A percentile compares a stretch with the other conserved stretches of the same genome.
These are phyloP conservation scores for Blastobotrys aristatus DNA, from an alignment of 1,139 yeast genomes.

Conservation along the genomic window DNA sequence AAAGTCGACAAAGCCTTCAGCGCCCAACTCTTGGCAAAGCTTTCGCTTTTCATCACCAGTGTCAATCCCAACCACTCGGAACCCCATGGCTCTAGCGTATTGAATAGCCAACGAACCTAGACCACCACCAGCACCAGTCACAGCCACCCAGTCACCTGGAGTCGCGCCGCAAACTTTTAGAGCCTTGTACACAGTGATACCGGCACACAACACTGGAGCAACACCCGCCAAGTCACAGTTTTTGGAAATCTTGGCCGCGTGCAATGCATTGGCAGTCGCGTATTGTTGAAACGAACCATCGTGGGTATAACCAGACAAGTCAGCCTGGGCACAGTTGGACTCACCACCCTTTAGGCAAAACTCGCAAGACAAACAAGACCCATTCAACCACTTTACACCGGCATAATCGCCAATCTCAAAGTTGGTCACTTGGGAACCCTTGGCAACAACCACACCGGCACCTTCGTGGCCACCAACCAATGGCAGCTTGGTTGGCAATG, in stretches of 20 bases:
- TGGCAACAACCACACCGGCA: conserved; percentile 76
- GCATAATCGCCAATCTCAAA: conserved; percentile 74
- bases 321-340: conserved; percentile 64
- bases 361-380: conserved; percentile 71
- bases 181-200: conserved; percentile 81
- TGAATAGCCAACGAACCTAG: conserved; percentile 77
- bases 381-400: conserved; percentile 68
- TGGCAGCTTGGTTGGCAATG: conserved; percentile 58
- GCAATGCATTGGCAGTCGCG: conserved; percentile 81
- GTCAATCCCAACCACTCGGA: conserved; percentile 69
- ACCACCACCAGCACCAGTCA: conserved; percentile 85
- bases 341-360: conserved; percentile 64
- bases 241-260: conserved; percentile 71
- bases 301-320: conserved; percentile 71
- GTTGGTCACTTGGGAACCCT: conserved; percentile 61
- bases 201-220: conserved; percentile 77
- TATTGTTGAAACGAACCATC: conserved; percentile 84
- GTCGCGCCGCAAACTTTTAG: conserved; percentile 59
- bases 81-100: conserved; percentile 80
- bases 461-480: conserved; percentile 85
- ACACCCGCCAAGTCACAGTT: conserved; percentile 68
- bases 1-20: conserved; percentile 67
- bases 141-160: conserved; percentile 76
- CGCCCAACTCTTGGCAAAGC: conserved; percentile 55
- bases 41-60: conserved; percentile 63